Conservation (phyloP, 371 early-diverging fungal genomes). For the Mucor sp. region DNA sequence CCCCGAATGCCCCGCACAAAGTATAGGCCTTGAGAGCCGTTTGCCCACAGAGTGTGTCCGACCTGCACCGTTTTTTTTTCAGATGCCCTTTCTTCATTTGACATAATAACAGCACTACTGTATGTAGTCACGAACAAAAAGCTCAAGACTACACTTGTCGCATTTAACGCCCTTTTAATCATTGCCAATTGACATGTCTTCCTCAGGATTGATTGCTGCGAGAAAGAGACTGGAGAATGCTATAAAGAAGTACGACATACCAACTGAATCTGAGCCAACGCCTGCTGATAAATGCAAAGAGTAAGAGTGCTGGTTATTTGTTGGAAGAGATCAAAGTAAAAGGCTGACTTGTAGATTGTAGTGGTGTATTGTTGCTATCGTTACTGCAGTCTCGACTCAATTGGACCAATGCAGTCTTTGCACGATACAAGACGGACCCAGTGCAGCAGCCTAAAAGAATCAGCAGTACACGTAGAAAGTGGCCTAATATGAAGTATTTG, state of each 20-base stretch:
- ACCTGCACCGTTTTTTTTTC: not conserved
- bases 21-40: not conserved
- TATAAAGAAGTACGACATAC: constrained; percentile 27
- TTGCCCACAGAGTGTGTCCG: not conserved
- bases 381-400: constrained; percentile 49
- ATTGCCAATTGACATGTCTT: constrained; percentile 26
- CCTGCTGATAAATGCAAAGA: constrained; percentile 9
- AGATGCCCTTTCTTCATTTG: not conserved
- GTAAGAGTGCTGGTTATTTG: not conserved
- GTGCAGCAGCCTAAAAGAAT: constrained; percentile 40
- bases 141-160: not conserved
- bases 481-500: constrained; percentile 44
- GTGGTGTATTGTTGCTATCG: constrained; percentile 38
- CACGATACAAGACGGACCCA: constrained; percentile 42
- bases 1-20: constrained; percentile 6
- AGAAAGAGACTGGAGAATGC: constrained; percentile 32
- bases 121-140: not conserved
- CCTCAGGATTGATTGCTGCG: constrained; percentile 36
- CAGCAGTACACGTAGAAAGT: constrained; percentile 34
- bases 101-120: not conserved
- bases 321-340: not conserved
- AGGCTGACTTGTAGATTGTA: not conserved
- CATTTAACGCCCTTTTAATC: not conserved
- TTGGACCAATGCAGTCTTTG: constrained; percentile 41
- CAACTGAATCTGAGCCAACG: constrained; percentile 15